Evolutionary conservation across 2,329 filamentous ascomycete genomes (phyloP).

Genomic region (Fusarium sp.): DNA sequence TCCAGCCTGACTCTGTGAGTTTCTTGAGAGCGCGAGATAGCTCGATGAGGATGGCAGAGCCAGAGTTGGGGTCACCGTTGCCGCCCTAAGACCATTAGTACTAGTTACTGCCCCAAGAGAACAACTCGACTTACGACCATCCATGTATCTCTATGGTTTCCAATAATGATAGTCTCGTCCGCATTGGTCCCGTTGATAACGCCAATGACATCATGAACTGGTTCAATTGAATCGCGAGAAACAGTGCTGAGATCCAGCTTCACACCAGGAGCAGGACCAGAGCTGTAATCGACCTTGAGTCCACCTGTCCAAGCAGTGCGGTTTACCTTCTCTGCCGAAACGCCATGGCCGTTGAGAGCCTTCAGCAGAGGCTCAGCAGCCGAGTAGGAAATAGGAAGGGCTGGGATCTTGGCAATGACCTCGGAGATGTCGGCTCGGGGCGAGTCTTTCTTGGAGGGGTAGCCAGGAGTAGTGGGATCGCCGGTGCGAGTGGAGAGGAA

Average conservation of each 20-base stretch:
- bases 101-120: no score
- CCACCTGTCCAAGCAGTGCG: slow-evolving; percentile 69
- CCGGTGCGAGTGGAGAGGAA: slow-evolving; percentile 73
- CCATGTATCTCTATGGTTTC: slow-evolving; percentile 78
- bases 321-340: slow-evolving; percentile 75
- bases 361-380: slow-evolving; percentile 83
- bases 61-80: slow-evolving; percentile 86
- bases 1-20: slow-evolving; percentile 81
- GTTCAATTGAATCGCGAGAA: slow-evolving; percentile 77
- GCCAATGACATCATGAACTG: slow-evolving; percentile 84
- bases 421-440: slow-evolving; percentile 72
- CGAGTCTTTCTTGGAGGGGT: slow-evolving; percentile 79
- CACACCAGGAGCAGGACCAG: slow-evolving; percentile 65
- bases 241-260: slow-evolving; percentile 75
- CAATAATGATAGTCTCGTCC: slow-evolving; percentile 79
- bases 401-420: slow-evolving; percentile 81
- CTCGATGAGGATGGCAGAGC: slow-evolving; percentile 82
- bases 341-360: slow-evolving; percentile 81
- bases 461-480: slow-evolving; percentile 85
- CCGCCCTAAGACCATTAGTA: slow-evolving; percentile 66
- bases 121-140: slow-evolving; percentile 42
- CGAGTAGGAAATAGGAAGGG: slow-evolving; percentile 82
- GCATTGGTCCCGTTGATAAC: slow-evolving; percentile 81
- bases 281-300: slow-evolving; percentile 59
- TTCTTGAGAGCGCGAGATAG: slow-evolving; percentile 78